Conservation (phyloP, 768 basidiomycete species). For the Podaxis rugospora region DNA sequence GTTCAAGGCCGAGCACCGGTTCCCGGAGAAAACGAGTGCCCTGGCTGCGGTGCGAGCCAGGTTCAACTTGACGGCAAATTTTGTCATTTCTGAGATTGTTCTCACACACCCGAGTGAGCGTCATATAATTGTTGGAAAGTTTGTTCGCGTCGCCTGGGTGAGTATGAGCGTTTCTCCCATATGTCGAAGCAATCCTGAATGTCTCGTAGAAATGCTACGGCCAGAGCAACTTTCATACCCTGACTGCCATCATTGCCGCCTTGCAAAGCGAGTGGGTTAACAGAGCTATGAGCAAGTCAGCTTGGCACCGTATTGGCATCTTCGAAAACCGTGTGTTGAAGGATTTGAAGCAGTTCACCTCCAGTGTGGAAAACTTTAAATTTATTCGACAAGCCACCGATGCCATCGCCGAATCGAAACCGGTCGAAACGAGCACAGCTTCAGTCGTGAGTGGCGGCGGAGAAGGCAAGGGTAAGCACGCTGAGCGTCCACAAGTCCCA, state of each 20-base stretch:
- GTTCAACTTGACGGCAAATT: constrained; percentile 82
- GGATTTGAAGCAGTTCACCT: constrained; percentile 65
- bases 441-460: constrained; percentile 45
- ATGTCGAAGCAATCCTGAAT: background rate
- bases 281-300: constrained; percentile 57
- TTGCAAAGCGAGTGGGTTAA: constrained; percentile 67
- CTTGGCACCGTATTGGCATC: constrained; percentile 59
- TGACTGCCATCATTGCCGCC: constrained; percentile 77
- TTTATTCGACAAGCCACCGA: constrained; percentile 65
- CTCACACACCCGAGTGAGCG: constrained; percentile 67
- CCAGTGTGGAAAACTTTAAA: constrained; percentile 65
- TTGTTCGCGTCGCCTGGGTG: constrained; percentile 85
- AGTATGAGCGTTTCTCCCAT: constrained; percentile 20
- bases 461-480: constrained; percentile 33
- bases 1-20: constrained; percentile 59
- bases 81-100: constrained; percentile 76
- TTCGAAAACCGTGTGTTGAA: constrained; percentile 73
- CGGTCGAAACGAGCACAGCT: constrained; percentile 46
- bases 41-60: constrained; percentile 72
- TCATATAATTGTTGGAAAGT: constrained; percentile 62
- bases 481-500: constrained; percentile 35
- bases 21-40: constrained; percentile 61
- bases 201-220: constrained; percentile 71
- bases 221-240: constrained; percentile 71
- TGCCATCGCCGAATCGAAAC: constrained; percentile 62